Evolutionary conservation across 768 basidiomycete species (phyloP).

Genomic region (Suillus americanus): DNA sequence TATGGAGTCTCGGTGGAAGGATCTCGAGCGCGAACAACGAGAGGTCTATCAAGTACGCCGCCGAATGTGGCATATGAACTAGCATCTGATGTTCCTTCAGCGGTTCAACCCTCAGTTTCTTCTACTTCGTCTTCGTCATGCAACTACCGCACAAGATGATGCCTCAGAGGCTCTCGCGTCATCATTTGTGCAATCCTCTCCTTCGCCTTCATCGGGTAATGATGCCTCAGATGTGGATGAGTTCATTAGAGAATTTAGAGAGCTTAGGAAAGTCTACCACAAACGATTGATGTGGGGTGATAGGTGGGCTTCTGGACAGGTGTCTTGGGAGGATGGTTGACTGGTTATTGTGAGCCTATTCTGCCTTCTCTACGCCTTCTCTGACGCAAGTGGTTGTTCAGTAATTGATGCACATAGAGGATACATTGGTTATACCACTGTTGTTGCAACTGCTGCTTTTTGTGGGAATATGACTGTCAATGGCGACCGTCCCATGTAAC

Average conservation of each 20-base stretch:
- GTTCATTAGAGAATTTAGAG: constrained; percentile 87
- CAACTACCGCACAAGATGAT: constrained; percentile 89
- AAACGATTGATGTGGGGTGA: constrained; percentile 91
- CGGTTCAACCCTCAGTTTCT: constrained; percentile 86
- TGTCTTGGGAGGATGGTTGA: constrained; percentile 73
- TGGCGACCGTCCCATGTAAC: background rate
- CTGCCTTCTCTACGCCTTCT: background rate
- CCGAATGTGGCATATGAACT: background rate
- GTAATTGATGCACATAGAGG: background rate
- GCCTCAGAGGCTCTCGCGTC: constrained; percentile 81
- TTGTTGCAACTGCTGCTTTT: background rate
- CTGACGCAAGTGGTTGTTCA: background rate
- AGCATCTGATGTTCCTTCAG: constrained; percentile 40
- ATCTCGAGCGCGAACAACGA: constrained; percentile 83
- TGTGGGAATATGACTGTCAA: background rate
- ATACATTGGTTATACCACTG: background rate
- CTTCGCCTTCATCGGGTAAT: constrained; percentile 24
- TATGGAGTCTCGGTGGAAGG: constrained; percentile 81
- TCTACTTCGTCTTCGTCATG: constrained; percentile 82
- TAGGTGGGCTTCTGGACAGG: constrained; percentile 82
- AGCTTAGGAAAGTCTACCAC: constrained; percentile 86
- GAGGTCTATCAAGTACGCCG: constrained; percentile 79
- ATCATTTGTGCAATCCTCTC: constrained; percentile 71
- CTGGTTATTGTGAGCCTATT: background rate
- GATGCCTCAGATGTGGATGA: constrained; percentile 65